Conservation (phyloP, 257 asterid genomes). For the Solanum etuberosum region DNA sequence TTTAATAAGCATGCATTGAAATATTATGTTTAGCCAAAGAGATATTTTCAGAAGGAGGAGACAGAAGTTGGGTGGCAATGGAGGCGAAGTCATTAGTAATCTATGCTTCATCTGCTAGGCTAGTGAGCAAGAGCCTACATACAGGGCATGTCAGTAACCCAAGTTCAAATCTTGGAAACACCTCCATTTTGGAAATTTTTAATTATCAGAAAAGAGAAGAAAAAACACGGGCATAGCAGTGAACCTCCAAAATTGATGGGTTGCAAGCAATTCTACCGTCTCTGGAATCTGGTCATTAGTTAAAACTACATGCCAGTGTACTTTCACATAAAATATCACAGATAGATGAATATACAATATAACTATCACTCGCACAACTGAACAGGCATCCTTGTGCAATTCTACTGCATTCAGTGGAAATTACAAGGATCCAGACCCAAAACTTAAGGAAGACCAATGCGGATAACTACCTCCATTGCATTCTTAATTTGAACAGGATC, state of each 20-base stretch:
- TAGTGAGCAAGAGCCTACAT: background rate
- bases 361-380: background rate
- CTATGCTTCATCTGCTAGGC: background rate
- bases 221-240: background rate
- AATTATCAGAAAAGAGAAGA: background rate
- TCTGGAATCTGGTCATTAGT: background rate
- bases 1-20: background rate
- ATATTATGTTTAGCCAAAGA: background rate
- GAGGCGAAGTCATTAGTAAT: background rate
- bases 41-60: background rate
- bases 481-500: conserved; percentile 88
- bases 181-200: background rate
- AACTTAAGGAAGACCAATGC: background rate
- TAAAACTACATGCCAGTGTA: background rate
- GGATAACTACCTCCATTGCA: conserved; percentile 69
- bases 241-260: background rate
- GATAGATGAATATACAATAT: background rate
- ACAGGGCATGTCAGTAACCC: background rate
- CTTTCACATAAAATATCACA: background rate
- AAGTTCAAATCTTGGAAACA: background rate
- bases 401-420: background rate
- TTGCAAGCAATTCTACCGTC: background rate
- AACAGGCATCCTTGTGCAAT: background rate
- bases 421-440: background rate
- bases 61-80: background rate